phyloP scores from a whole-genome alignment of 2,329 filamentous ascomycete species.

The Venturiaceae sp. region DNA sequence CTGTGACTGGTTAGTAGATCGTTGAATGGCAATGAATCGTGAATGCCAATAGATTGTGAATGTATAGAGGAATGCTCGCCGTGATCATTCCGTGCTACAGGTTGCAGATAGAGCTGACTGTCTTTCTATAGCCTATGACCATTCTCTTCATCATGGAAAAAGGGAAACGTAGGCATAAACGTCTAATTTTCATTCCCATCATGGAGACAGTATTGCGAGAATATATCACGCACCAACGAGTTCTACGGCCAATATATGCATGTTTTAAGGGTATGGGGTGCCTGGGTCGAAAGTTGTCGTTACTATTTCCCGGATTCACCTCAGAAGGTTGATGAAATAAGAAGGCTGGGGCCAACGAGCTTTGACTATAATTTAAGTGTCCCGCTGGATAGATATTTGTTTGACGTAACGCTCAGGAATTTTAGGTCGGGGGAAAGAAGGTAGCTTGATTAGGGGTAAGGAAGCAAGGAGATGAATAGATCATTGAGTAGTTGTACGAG shows the following conservation, averaged over 20 bases:
- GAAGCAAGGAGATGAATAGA: neutral
- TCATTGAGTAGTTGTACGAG: no score
- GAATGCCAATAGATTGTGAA: no score
- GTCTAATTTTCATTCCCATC: no score
- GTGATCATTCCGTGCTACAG: no score
- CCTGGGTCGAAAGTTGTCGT: neutral
- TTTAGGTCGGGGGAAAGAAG: neutral
- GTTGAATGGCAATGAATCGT: no score
- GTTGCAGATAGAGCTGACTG: no score
- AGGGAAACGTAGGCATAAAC: no score
- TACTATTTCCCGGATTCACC: neutral
- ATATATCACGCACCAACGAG: neutral
- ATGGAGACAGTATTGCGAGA: neutral
- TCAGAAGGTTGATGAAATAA: neutral
- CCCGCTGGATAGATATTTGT: neutral
- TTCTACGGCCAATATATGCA: neutral
- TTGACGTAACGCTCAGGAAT: neutral
- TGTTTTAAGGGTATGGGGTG: neutral
- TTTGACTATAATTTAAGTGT: neutral
- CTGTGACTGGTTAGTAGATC: no score
- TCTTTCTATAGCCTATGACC: no score
- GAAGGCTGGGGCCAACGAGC: neutral
- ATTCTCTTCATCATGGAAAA: no score
- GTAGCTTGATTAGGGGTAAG: neutral
- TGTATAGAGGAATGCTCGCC: no score